These are phyloP conservation scores for Fusarium gaditjirri DNA, from an alignment of 2,329 filamentous ascomycete genomes.

Conservation along the genomic window DNA sequence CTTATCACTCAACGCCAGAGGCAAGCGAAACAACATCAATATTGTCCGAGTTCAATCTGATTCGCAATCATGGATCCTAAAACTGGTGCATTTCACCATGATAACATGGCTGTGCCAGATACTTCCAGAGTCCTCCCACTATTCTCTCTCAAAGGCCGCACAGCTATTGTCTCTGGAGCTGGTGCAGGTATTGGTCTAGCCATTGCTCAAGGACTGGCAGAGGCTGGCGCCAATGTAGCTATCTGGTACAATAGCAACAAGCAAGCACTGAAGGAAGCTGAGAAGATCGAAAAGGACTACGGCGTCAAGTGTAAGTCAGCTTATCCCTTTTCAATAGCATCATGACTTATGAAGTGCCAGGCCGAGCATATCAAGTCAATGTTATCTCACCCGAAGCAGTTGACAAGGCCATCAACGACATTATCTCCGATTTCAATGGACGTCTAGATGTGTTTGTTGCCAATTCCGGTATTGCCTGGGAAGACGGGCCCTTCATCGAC, in stretches of 20 bases:
- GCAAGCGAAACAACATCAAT: not conserved
- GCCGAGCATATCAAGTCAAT: conserved; percentile 71
- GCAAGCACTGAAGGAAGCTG: conserved; percentile 69
- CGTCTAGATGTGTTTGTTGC: conserved; percentile 82
- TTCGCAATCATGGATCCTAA: conserved; percentile 54
- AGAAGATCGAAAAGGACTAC: conserved; percentile 71
- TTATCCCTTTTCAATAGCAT: not conserved
- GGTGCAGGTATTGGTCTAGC: conserved; percentile 74
- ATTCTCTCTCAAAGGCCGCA: conserved; percentile 76
- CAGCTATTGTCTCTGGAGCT: conserved; percentile 75
- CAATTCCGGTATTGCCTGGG: conserved; percentile 82
- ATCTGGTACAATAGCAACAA: conserved; percentile 79
- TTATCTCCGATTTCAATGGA: conserved; percentile 75
- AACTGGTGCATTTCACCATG: conserved; percentile 65
- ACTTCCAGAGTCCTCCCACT: conserved; percentile 68
- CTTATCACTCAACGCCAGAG: not conserved
- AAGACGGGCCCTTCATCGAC: conserved; percentile 73
- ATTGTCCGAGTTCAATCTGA: not conserved
- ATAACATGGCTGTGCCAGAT: conserved; percentile 62
- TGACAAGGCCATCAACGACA: conserved; percentile 60
- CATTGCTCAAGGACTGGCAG: conserved; percentile 72
- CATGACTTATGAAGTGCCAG: conserved; percentile 50
- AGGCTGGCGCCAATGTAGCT: conserved; percentile 77
- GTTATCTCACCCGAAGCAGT: conserved; percentile 65
- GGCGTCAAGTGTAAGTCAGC: conserved; percentile 70